Base-by-base conservation (phyloP, 768 basidiomycete species). In the Pisolithus marmoratus region DNA sequence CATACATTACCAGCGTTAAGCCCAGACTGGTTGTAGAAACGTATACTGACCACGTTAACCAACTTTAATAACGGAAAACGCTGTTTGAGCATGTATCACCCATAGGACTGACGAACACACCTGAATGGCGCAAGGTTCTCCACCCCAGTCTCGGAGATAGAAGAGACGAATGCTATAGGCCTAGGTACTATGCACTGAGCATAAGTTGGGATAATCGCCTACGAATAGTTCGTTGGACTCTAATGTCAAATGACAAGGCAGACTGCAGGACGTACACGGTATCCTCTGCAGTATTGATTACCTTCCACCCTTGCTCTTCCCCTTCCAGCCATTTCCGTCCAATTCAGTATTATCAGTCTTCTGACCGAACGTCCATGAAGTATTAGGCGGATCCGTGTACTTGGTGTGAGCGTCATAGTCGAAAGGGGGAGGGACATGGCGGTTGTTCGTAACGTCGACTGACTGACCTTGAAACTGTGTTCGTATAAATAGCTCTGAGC, bases 121-220 rank as follows among this genome's bases (percentile, higher is more conserved):
- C 73, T 75, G 48, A 75, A 75, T 2, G 74, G 71, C 0, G 73
- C 70, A 19, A 77, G 61, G 52, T 76, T 77, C 40, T 63, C 62
- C 0, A 61, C 43, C 6, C 74, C 74, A 3, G 65, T 53, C 4
- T 60, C 55, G 3, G 62, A 60, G 46, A 74, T 50, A 27, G 70
- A 68, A 19, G 74, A 74, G 9, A 75, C 65, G 53, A 77, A 74
- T n/a, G n/a, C n/a, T n/a, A n/a, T n/a, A n/a, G n/a, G n/a, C n/a
- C n/a, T n/a, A n/a, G n/a, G n/a, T n/a, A 68, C 62, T 47, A 76
- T 60, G 72, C 73, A 46, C 68, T 67, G 22, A 70, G 67, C 63
- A 74, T 54, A 20, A 72, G 53, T 38, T 49, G 59, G 58, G 74
- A 71, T 17, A 72, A 46, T 31, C 52, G 34, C 11, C 66, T 71